Base-by-base conservation (phyloP, 768 basidiomycete genomes). In the Russula emetica region DNA sequence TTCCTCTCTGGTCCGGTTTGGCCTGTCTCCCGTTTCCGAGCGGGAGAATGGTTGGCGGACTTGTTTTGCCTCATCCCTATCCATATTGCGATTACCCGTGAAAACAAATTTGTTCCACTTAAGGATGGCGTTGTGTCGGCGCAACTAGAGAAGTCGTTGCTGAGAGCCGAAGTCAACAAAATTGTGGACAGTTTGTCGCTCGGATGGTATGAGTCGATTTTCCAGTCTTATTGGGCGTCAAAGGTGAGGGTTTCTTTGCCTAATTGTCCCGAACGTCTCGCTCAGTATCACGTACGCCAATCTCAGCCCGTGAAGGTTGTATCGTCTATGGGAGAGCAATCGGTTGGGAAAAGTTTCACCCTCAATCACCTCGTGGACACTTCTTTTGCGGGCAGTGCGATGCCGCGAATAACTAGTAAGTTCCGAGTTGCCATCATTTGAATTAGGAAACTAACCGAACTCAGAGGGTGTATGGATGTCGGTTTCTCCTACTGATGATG, bases 281-380 rank as follows among this genome's bases (percentile, higher is more conserved):
- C 1, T 7, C 5, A 1, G 34, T 28, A n/a, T 42, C 32, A 3
- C 16, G 32, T 58, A 44, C 58, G 34, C 13, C n/a, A 8, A 54
- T 42, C n/a, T 18, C 42, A 85, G 82, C 84, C 83, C 1, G 84
- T 86, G 18, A 80, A 78, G 67, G 85, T 86, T 3, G 85, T 86
- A 1, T 84, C 85, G 0, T 86, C 85, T 0, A 85, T 86, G 85
- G 85, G 84, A 3, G 84, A 85, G 70, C 85, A 86, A 67, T 85
- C 83, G 0, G 85, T 86, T 0, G 85, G 85, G 0, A 85, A 85
- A 67, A 82, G 80, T 55, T 86, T 80, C 60, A 74, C 80, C 0
- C 70, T 86, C 16, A 86, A 86, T 58, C 85, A 86, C 65, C 74
- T 87, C 6, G 79, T 77, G 1, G 85, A 86, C 66, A 84, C 85